These are phyloP conservation scores for Aspergillus viridinutans DNA, from an alignment of 2,329 filamentous ascomycete genomes.

Conservation along the genomic window DNA sequence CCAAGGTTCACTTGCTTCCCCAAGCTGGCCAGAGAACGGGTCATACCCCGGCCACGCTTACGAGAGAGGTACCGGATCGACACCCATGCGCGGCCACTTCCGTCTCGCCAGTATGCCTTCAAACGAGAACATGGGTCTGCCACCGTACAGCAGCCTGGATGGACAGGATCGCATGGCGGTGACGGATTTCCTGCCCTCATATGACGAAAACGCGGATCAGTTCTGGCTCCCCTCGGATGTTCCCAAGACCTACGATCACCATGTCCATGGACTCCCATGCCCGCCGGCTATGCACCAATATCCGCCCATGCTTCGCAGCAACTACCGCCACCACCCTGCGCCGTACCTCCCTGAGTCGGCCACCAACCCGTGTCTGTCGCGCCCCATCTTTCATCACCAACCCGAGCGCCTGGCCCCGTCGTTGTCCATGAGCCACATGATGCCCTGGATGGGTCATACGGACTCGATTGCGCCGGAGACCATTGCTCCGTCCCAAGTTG, in stretches of 20 bases:
- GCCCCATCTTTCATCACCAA: constrained; percentile 37
- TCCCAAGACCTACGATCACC: constrained; percentile 33
- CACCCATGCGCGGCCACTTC: constrained; percentile 33
- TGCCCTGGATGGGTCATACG: constrained; percentile 32
- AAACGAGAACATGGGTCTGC: constrained; percentile 28
- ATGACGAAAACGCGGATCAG: constrained; percentile 36
- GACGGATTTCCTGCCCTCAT: constrained; percentile 34
- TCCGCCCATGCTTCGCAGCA: constrained; percentile 31
- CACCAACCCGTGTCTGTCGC: constrained; percentile 37
- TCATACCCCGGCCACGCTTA: constrained; percentile 25
- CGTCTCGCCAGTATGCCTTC: constrained; percentile 33
- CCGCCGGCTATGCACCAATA: constrained; percentile 34
- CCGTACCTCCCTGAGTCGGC: constrained; percentile 36
- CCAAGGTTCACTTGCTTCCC: constrained; percentile 34
- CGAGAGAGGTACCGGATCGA: constrained; percentile 26
- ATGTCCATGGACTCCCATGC: constrained; percentile 25
- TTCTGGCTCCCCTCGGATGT: constrained; percentile 36
- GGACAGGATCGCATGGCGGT: constrained; percentile 32
- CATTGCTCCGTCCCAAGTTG: constrained; percentile 34
- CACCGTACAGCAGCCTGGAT: constrained; percentile 29
- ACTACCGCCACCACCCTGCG: constrained; percentile 29
- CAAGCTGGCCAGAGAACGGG: constrained; percentile 32
- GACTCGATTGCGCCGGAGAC: constrained; percentile 35
- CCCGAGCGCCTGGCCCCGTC: constrained; percentile 32
- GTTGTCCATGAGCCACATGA: constrained; percentile 36